Percentiles rank a stretch among this genome's conserved stretches.
Evolutionary conservation across 1,284 basidiomycete genomes (phyloP).

Genomic region (Rhodotorula mucilaginosa): DNA sequence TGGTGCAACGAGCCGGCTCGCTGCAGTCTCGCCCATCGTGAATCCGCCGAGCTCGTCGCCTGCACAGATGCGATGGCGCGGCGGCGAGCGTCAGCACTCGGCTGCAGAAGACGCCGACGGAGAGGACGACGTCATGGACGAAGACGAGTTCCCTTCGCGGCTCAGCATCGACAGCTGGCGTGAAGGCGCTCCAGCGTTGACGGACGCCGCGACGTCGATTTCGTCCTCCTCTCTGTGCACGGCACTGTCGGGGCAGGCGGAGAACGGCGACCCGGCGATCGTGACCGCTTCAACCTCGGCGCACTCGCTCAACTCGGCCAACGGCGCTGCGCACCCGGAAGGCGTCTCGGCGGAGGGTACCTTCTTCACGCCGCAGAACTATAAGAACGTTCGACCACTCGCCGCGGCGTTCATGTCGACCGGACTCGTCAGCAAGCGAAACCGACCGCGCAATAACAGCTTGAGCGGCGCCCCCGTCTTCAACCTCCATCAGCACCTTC

Average conservation of each 20-base stretch:
- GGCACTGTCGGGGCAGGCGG: constrained; percentile 15
- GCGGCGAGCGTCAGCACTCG: neutral
- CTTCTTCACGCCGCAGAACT: constrained; percentile 48
- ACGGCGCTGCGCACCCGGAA: constrained; percentile 8
- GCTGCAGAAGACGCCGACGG: constrained; percentile 27
- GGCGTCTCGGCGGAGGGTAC: constrained; percentile 6
- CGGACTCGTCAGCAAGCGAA: constrained; percentile 50
- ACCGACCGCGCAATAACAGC: constrained; percentile 26
- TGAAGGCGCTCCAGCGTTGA: constrained; percentile 24
- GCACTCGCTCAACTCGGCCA: constrained; percentile 23
- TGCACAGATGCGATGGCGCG: constrained; percentile 4
- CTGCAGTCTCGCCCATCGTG: constrained; percentile 34
- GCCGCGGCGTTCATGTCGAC: constrained; percentile 52
- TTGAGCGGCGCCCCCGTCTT: constrained; percentile 28
- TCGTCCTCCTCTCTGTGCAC: constrained; percentile 33
- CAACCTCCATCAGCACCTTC: constrained; percentile 34
- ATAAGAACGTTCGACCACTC: constrained; percentile 51
- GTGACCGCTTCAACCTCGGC: constrained; percentile 24
- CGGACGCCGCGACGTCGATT: constrained; percentile 30
- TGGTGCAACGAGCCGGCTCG: constrained; percentile 24
- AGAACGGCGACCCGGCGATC: constrained; percentile 9
- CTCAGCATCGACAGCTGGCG: constrained; percentile 28
- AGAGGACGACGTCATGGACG: constrained; percentile 36
- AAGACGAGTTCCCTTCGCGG: constrained; percentile 27
- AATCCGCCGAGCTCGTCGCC: constrained; percentile 31